Evolutionary conservation across 2,329 filamentous ascomycete species (phyloP).

Genomic region (Penicillium sp.): DNA sequence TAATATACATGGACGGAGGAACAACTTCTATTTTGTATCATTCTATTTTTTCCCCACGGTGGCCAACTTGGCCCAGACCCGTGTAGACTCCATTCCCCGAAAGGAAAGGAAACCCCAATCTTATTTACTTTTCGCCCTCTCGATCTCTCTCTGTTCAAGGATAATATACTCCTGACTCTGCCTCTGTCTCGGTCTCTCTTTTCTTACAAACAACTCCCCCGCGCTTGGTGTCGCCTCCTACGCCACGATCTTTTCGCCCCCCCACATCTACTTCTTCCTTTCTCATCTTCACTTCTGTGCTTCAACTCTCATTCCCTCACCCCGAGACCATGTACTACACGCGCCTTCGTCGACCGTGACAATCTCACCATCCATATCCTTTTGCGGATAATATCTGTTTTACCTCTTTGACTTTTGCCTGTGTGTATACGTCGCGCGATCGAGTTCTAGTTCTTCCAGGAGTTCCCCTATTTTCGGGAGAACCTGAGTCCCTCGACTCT

Average conservation of each 20-base stretch:
- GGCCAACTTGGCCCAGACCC: slow-evolving; percentile 10
- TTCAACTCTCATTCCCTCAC: not conserved
- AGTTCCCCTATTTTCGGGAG: slow-evolving; percentile 4
- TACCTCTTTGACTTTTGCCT: not conserved
- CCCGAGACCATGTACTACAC: slow-evolving; percentile 21
- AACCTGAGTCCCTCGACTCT: slow-evolving; percentile 11
- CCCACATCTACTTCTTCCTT: slow-evolving; percentile 4
- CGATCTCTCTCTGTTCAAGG: not conserved
- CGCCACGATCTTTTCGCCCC: slow-evolving; percentile 18
- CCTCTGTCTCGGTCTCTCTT: not conserved
- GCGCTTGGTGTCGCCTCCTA: slow-evolving; percentile 18
- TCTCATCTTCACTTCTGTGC: slow-evolving; percentile 1
- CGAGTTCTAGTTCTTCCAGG: not conserved
- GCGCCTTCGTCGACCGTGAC: slow-evolving; percentile 21
- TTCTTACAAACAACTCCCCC: slow-evolving; percentile 16
- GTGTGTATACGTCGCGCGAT: not conserved
- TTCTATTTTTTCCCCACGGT: slow-evolving; percentile 7
- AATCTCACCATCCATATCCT: slow-evolving; percentile 1
- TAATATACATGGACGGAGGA: no score
- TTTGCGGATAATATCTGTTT: not conserved
- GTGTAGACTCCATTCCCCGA: slow-evolving; percentile 9
- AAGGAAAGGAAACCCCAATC: slow-evolving; percentile 1
- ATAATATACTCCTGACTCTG: not conserved
- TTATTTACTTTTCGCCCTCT: slow-evolving; percentile 5
- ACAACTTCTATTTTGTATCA: slow-evolving; percentile 1